phyloP scores from a whole-genome alignment of 495 filamentous ascomycete species.

The Penicillium bovifimosum region DNA sequence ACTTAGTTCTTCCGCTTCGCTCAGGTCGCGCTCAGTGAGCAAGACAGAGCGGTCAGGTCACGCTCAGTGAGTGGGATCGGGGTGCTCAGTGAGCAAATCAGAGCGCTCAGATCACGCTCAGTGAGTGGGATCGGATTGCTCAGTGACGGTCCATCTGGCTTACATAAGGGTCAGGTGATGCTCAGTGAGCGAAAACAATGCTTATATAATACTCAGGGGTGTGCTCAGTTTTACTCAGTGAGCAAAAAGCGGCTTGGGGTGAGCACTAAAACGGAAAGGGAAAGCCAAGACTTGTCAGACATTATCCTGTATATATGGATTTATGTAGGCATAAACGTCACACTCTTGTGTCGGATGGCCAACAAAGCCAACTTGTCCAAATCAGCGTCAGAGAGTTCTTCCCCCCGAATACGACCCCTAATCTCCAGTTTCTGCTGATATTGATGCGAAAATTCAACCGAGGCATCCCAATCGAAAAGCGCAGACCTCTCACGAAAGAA shows the following conservation, averaged over 20 bases:
- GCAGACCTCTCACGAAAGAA: conserved; percentile 5
- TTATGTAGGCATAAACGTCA: neutral
- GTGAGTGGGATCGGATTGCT: neutral
- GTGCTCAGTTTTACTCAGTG: conserved; percentile 1
- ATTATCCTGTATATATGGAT: no score
- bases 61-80: no score
- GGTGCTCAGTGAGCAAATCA: no score
- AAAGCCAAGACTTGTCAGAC: conserved; percentile 10
- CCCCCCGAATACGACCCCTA: neutral
- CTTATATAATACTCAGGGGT: neutral
- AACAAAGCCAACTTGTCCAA: conserved; percentile 5
- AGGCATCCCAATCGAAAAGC: neutral
- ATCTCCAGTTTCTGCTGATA: neutral
- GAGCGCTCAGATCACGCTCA: neutral
- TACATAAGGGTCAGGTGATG: neutral
- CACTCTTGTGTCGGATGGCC: conserved; percentile 1
- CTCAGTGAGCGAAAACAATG: neutral
- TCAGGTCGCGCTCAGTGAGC: conserved; percentile 5
- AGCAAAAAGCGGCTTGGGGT: conserved; percentile 4
- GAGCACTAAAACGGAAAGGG: conserved; percentile 8
- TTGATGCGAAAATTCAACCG: conserved; percentile 1
- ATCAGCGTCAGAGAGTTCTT: conserved; percentile 1
- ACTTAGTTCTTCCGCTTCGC: no score
- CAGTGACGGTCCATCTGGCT: neutral
- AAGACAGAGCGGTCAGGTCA: neutral